Percentiles rank a stretch among this genome's conserved stretches.
These are phyloP conservation scores for Talaromyces albobiverticillius DNA, from an alignment of 2,329 filamentous ascomycete species.

Conservation along the genomic window DNA sequence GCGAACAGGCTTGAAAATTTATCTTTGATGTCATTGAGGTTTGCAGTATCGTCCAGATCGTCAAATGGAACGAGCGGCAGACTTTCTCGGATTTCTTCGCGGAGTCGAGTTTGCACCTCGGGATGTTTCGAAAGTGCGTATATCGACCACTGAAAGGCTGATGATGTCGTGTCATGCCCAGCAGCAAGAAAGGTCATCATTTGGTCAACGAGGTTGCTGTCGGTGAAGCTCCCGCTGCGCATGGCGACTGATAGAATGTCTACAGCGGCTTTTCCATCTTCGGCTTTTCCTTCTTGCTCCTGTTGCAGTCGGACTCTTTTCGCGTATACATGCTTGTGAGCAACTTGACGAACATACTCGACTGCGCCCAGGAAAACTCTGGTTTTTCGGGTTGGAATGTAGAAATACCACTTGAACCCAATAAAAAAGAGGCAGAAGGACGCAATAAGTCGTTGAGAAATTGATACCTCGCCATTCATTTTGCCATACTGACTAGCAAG, in stretches of 20 bases:
- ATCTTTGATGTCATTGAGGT: conserved; percentile 52
- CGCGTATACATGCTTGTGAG: conserved; percentile 64
- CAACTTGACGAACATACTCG: conserved; percentile 61
- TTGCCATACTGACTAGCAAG: conserved; percentile 46
- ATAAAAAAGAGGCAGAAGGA: conserved; percentile 59
- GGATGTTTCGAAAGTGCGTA: conserved; percentile 67
- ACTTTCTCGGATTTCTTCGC: conserved; percentile 62
- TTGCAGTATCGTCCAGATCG: conserved; percentile 36
- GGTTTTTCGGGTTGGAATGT: conserved; percentile 70
- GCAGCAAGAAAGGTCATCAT: conserved; percentile 88
- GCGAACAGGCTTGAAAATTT: not conserved
- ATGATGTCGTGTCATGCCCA: conserved; percentile 75
- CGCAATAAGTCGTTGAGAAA: conserved; percentile 45
- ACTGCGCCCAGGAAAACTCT: conserved; percentile 58
- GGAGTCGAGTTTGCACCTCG: conserved; percentile 63
- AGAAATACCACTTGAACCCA: conserved; percentile 58
- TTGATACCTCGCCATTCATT: conserved; percentile 14
- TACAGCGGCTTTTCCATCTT: conserved; percentile 28
- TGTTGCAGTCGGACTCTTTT: conserved; percentile 46
- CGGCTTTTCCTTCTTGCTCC: conserved; percentile 55
- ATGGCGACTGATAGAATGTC: conserved; percentile 83
- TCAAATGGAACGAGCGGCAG: conserved; percentile 50
- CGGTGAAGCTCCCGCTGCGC: conserved; percentile 69
- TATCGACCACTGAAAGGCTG: conserved; percentile 71
- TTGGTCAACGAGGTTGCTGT: conserved; percentile 80